Percentiles rank a stretch among this genome's conserved stretches.
Evolutionary conservation across 139 green algal species (phyloP).

Genomic region (Auxenochlorella protothecoides): DNA sequence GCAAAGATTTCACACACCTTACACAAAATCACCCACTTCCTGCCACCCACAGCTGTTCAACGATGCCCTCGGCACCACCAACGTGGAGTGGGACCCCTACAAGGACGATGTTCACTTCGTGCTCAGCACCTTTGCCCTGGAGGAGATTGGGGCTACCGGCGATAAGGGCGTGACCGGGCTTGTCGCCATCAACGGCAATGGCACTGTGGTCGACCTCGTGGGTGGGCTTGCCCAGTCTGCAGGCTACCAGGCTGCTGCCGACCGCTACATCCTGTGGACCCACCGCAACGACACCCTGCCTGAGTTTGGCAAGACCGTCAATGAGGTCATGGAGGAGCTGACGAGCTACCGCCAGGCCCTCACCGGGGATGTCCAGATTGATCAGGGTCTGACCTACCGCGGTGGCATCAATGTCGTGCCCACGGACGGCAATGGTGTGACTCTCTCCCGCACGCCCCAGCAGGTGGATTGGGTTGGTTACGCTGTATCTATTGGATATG

Average conservation of each 20-base stretch:
- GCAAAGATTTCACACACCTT: too few species aligned
- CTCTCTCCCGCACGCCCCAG: conserved; percentile 23
- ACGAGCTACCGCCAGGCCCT: background rate
- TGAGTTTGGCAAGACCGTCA: conserved; percentile 11
- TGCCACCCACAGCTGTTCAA: conserved; percentile 9
- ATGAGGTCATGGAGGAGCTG: conserved; percentile 11
- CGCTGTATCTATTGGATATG: too few species aligned
- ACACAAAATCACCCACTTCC: too few species aligned
- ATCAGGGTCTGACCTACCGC: conserved; percentile 2
- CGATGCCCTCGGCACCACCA: background rate
- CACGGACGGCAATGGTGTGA: conserved; percentile 23
- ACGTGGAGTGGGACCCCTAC: conserved; percentile 21
- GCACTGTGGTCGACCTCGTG: conserved; percentile 5
- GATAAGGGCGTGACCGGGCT: conserved; percentile 13
- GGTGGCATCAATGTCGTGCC: conserved; percentile 8
- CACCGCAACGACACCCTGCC: conserved; percentile 11
- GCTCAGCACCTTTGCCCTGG: conserved; percentile 22
- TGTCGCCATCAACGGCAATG: conserved; percentile 7
- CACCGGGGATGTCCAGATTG: conserved; percentile 3
- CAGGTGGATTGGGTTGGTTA: conserved; percentile 2
- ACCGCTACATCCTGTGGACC: conserved; percentile 17
- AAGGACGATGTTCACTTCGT: conserved; percentile 26
- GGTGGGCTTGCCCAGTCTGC: conserved; percentile 13
- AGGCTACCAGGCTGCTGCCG: conserved; percentile 12
- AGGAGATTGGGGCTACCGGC: conserved; percentile 28